A percentile compares a stretch with the other conserved stretches of the same genome.
These are phyloP conservation scores for Taiozyma sp. DNA, from an alignment of 1,139 yeast genomes.

Conservation along the genomic window DNA sequence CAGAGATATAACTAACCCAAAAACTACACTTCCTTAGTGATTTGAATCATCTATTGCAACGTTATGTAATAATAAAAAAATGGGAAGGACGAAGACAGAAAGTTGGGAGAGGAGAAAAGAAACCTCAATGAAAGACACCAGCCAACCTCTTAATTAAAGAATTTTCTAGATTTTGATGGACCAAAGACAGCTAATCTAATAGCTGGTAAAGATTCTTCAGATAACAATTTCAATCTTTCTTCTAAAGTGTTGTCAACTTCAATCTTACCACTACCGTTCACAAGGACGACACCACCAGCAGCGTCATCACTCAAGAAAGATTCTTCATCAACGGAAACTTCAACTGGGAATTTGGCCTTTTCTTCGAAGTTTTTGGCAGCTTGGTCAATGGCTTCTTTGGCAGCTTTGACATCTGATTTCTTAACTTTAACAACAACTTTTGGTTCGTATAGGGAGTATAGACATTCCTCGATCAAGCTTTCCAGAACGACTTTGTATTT, in stretches of 20 bases:
- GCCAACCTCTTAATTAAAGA: constrained; percentile 55
- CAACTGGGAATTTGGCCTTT: constrained; percentile 46
- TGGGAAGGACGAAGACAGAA: neutral
- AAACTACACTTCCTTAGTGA: neutral
- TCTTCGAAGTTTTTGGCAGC: constrained; percentile 62
- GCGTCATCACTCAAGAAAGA: constrained; percentile 51
- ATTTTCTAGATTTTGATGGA: constrained; percentile 79
- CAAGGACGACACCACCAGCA: constrained; percentile 82
- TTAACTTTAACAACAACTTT: constrained; percentile 60
- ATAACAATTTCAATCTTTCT: constrained; percentile 80
- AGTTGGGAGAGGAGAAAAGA: neutral
- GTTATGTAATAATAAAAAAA: neutral
- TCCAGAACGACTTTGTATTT: constrained; percentile 65
- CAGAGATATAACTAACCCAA: neutral
- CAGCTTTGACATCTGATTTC: constrained; percentile 59
- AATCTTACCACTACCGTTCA: constrained; percentile 72
- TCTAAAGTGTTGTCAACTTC: constrained; percentile 90
- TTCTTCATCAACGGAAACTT: constrained; percentile 48
- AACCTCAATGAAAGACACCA: neutral
- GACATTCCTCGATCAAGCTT: constrained; percentile 81
- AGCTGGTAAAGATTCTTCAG: constrained; percentile 86
- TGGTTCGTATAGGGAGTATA: constrained; percentile 69
- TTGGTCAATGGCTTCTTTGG: constrained; percentile 54
- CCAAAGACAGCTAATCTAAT: constrained; percentile 91
- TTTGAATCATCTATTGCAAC: neutral